These are phyloP conservation scores for Aquilaria sinensis DNA, from an alignment of 345 rosid genomes.

Conservation along the genomic window DNA sequence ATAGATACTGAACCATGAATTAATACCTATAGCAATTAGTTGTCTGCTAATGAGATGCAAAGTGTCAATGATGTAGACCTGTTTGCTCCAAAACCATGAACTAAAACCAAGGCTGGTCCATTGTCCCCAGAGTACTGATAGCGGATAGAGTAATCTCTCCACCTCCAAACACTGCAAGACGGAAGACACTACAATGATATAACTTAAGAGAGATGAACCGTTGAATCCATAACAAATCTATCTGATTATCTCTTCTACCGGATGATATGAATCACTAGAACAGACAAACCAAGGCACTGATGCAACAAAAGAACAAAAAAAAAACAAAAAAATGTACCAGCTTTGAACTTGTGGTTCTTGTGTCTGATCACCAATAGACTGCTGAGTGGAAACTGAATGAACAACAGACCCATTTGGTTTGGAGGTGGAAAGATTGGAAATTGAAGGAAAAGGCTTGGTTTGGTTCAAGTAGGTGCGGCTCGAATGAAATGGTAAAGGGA, in stretches of 20 bases:
- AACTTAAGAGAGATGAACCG: background rate
- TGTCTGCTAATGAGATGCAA: slow-evolving; percentile 52
- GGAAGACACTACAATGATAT: slow-evolving; percentile 2
- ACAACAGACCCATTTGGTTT: slow-evolving; percentile 15
- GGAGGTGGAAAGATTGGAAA: slow-evolving; percentile 12
- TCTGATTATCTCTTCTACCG: background rate
- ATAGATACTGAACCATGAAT: slow-evolving; percentile 14
- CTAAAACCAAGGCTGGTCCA: slow-evolving; percentile 80
- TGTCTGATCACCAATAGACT: slow-evolving; percentile 11
- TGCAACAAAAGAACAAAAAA: background rate
- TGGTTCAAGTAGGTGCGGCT: slow-evolving; percentile 14
- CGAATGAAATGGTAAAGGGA: slow-evolving; percentile 13
- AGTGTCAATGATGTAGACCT: slow-evolving; percentile 61
- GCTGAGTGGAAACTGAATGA: slow-evolving; percentile 21
- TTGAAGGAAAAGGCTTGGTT: slow-evolving; percentile 9
- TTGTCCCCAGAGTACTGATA: slow-evolving; percentile 63
- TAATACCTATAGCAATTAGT: slow-evolving; percentile 47
- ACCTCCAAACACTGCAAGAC: slow-evolving; percentile 59
- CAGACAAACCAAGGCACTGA: background rate
- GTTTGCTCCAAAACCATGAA: slow-evolving; percentile 98
- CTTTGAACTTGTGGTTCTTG: slow-evolving; percentile 32
- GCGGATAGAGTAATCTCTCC: slow-evolving; percentile 85
- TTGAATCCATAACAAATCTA: background rate
- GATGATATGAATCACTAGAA: background rate
- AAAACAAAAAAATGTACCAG: slow-evolving; percentile 26